phyloP scores from a whole-genome alignment of 1,284 basidiomycete species.

The Athelia sp. region DNA sequence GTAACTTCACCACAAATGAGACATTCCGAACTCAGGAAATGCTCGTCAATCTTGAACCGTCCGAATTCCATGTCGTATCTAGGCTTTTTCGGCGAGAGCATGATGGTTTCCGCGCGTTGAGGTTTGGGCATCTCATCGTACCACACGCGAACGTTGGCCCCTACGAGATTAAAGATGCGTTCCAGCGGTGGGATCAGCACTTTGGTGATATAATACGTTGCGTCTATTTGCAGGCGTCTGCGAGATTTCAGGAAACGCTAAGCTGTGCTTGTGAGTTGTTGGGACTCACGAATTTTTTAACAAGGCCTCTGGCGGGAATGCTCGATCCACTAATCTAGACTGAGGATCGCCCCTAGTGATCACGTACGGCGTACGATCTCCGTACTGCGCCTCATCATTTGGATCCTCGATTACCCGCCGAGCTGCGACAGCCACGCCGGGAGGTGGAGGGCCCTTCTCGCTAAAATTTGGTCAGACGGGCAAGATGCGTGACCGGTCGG shows the following conservation, averaged over 20 bases:
- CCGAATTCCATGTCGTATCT: slow-evolving; percentile 25
- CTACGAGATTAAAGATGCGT: slow-evolving; percentile 88
- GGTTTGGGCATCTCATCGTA: slow-evolving; percentile 83
- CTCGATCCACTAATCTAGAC: slow-evolving; percentile 76
- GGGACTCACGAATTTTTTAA: slow-evolving; percentile 57
- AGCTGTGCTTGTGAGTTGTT: slow-evolving; percentile 1
- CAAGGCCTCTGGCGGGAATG: slow-evolving; percentile 76
- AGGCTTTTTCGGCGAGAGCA: slow-evolving; percentile 43
- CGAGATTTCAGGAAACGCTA: slow-evolving; percentile 1
- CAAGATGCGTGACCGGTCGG: neutral
- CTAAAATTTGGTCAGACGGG: slow-evolving; percentile 32
- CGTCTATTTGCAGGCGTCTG: slow-evolving; percentile 70
- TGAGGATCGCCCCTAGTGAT: slow-evolving; percentile 69
- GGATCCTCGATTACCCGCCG: slow-evolving; percentile 73
- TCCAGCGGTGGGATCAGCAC: slow-evolving; percentile 88
- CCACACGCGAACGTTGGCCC: slow-evolving; percentile 87
- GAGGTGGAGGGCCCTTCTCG: slow-evolving; percentile 81
- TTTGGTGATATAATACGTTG: slow-evolving; percentile 85
- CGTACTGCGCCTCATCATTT: slow-evolving; percentile 84
- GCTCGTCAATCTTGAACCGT: slow-evolving; percentile 61
- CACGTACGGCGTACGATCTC: slow-evolving; percentile 91
- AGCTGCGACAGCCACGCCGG: slow-evolving; percentile 86
- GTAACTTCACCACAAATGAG: slow-evolving; percentile 60
- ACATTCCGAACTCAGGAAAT: slow-evolving; percentile 74
- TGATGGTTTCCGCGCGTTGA: slow-evolving; percentile 24